These are phyloP conservation scores for Fusarium longipes DNA, from an alignment of 2,329 filamentous ascomycete species.

Conservation along the genomic window DNA sequence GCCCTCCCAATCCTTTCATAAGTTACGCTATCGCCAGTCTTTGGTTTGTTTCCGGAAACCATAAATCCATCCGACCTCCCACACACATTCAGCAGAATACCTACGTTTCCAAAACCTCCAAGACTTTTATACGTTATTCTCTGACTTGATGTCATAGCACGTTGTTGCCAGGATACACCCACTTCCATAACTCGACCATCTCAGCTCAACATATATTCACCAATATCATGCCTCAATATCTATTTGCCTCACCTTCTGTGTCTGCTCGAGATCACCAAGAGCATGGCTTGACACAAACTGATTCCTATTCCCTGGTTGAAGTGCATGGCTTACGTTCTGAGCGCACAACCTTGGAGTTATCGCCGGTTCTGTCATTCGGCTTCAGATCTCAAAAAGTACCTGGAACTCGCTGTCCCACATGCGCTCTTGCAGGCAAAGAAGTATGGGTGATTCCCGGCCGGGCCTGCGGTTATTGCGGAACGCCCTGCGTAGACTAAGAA, in stretches of 20 bases:
- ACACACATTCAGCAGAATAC: slow-evolving; percentile 29
- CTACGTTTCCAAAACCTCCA: slow-evolving; percentile 9
- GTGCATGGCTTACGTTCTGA: neutral
- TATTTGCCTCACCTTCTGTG: neutral
- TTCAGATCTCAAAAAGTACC: slow-evolving; percentile 52
- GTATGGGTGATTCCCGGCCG: slow-evolving; percentile 68
- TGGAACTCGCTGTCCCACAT: slow-evolving; percentile 65
- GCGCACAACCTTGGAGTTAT: neutral
- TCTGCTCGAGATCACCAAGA: neutral
- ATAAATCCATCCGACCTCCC: slow-evolving; percentile 51
- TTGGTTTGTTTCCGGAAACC: slow-evolving; percentile 43
- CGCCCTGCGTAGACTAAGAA: slow-evolving; percentile 50
- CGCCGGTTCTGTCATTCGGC: neutral
- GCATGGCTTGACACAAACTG: neutral
- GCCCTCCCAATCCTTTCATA: slow-evolving; percentile 30
- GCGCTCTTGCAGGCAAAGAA: slow-evolving; percentile 60
- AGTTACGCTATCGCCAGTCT: slow-evolving; percentile 25
- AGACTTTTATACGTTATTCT: slow-evolving; percentile 31
- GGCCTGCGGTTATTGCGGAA: slow-evolving; percentile 63
- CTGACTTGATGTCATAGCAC: slow-evolving; percentile 9
- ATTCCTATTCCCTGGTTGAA: neutral
- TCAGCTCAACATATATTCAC: slow-evolving; percentile 1
- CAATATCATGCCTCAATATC: slow-evolving; percentile 27
- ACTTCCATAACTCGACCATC: neutral
- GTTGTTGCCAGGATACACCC: neutral